Evolutionary conservation across 2,329 filamentous ascomycete genomes (phyloP).

Genomic region (Pseudogymnoascus sp.): DNA sequence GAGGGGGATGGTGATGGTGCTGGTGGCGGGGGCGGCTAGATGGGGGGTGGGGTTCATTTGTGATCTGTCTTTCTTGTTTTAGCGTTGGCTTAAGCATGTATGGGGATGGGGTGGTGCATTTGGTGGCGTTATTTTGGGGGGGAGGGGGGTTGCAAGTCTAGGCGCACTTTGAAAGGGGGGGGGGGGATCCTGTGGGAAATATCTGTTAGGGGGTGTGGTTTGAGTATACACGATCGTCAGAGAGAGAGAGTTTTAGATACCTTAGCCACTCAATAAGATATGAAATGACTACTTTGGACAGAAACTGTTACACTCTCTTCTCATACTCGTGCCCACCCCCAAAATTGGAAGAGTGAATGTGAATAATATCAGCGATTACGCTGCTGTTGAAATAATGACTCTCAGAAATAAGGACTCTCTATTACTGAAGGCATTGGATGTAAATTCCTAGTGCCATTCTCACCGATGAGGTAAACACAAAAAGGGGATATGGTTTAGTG

Average conservation of each 20-base stretch:
- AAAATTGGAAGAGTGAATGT: not conserved
- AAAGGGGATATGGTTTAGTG: slow-evolving; percentile 1
- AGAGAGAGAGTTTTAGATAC: not conserved
- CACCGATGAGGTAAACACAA: not conserved
- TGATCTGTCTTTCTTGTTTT: not conserved
- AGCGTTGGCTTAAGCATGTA: not conserved
- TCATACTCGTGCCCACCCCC: not conserved
- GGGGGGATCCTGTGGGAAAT: not conserved
- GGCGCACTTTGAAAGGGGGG: not conserved
- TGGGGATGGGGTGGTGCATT: not conserved
- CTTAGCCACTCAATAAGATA: not conserved
- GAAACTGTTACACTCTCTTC: not conserved
- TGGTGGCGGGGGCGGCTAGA: not conserved
- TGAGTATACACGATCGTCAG: not conserved
- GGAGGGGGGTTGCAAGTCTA: not conserved
- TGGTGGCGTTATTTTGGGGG: not conserved
- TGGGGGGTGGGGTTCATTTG: not conserved
- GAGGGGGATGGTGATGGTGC: not conserved
- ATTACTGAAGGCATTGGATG: not conserved
- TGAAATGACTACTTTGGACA: not conserved
- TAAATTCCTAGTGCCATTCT: not conserved
- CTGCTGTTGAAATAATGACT: not conserved
- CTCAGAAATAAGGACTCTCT: no score
- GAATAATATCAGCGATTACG: not conserved
- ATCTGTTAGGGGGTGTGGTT: not conserved